phyloP scores from a whole-genome alignment of 257 asterid species.

The Ophiorrhiza pumila region DNA sequence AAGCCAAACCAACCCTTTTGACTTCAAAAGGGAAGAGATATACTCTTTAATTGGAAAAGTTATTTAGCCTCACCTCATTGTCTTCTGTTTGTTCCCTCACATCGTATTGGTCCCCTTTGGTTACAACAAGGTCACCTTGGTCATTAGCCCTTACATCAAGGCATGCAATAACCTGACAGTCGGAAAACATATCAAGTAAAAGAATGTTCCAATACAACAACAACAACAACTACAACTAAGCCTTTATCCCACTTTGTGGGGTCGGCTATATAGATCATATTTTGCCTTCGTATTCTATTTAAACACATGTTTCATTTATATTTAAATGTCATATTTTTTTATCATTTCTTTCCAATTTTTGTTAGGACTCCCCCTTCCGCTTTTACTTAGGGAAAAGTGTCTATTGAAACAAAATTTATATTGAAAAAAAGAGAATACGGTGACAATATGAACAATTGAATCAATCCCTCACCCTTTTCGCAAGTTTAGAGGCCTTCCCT shows the following conservation, averaged over 20 bases:
- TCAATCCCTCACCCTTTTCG: slow-evolving; percentile 75
- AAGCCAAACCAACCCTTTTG: neutral
- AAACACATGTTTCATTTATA: no score
- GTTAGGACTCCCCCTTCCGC: no score
- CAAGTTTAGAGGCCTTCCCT: slow-evolving; percentile 81
- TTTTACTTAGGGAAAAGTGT: no score
- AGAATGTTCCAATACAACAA: neutral
- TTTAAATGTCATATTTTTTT: no score
- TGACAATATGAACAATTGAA: neutral
- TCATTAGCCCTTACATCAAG: slow-evolving; percentile 97
- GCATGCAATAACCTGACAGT: slow-evolving; percentile 90
- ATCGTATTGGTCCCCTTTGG: slow-evolving; percentile 98
- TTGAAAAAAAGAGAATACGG: no score
- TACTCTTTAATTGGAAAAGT: neutral
- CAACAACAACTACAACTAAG: no score
- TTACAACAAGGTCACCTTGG: slow-evolving; percentile 87
- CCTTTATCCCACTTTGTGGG: no score
- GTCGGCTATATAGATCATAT: no score
- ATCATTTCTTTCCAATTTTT: no score
- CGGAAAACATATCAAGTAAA: slow-evolving; percentile 14
- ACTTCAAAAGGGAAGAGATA: neutral
- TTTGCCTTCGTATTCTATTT: no score
- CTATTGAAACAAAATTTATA: no score
- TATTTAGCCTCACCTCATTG: slow-evolving; percentile 56
- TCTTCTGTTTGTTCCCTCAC: slow-evolving; percentile 76